phyloP scores from a whole-genome alignment of 1,284 basidiomycete species.

The Athelia sp. region DNA sequence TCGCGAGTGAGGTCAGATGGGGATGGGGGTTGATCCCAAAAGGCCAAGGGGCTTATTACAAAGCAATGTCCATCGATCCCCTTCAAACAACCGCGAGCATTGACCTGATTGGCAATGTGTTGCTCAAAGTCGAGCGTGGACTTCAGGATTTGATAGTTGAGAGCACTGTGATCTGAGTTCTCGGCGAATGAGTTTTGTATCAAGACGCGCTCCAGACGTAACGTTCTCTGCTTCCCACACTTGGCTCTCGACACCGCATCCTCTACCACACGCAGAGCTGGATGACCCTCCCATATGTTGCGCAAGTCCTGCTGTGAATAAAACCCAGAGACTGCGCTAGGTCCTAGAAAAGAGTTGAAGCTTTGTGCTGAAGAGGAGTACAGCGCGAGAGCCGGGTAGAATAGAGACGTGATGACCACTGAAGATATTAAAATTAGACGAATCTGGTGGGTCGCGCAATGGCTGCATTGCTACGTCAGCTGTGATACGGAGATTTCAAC shows the following conservation, averaged over 20 bases:
- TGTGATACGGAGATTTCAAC: slow-evolving; percentile 6
- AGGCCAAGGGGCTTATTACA: slow-evolving; percentile 65
- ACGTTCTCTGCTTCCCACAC: slow-evolving; percentile 66
- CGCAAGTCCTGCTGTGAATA: slow-evolving; percentile 58
- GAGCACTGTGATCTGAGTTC: slow-evolving; percentile 39
- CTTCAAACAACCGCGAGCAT: slow-evolving; percentile 45
- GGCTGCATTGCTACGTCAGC: slow-evolving; percentile 35
- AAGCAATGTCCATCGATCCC: slow-evolving; percentile 50
- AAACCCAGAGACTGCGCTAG: slow-evolving; percentile 44
- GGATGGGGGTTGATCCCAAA: slow-evolving; percentile 72
- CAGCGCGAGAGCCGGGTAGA: slow-evolving; percentile 86
- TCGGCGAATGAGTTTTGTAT: slow-evolving; percentile 52
- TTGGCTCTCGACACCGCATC: slow-evolving; percentile 69
- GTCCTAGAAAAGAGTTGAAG: slow-evolving; percentile 55
- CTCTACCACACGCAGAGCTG: slow-evolving; percentile 55
- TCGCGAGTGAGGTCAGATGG: slow-evolving; percentile 48
- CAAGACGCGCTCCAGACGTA: slow-evolving; percentile 76
- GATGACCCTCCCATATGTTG: slow-evolving; percentile 63
- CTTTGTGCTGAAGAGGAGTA: slow-evolving; percentile 70
- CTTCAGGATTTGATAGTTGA: slow-evolving; percentile 55
- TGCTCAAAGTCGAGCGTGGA: slow-evolving; percentile 61
- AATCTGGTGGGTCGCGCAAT: slow-evolving; percentile 88
- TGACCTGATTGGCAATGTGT: slow-evolving; percentile 44
- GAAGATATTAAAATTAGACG: slow-evolving; percentile 91
- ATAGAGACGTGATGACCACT: slow-evolving; percentile 92